A percentile compares a stretch with the other conserved stretches of the same genome.
Evolutionary conservation across 176 grass and related monocot species (phyloP).

Genomic region (Oropetium thomaeum): DNA sequence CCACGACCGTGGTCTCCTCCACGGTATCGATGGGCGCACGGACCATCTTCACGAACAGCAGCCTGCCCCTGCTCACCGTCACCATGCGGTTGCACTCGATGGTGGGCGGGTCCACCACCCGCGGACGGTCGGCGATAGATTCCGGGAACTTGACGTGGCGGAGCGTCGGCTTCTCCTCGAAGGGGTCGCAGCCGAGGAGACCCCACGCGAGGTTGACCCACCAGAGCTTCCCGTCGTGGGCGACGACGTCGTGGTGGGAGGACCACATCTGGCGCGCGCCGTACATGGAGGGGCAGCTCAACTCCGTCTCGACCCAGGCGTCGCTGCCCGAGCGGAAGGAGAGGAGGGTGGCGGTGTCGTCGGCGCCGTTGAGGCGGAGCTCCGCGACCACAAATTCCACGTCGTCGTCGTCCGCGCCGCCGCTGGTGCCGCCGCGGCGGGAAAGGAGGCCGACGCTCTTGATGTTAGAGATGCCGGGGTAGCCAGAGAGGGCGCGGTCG

Average conservation of each 20-base stretch:
- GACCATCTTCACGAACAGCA: not conserved
- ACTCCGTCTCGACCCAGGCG: slow-evolving; percentile 6
- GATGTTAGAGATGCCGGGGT: not conserved
- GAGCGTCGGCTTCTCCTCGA: not conserved
- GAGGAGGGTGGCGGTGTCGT: not conserved
- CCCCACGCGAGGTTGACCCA: slow-evolving; percentile 34
- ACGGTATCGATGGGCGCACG: not conserved
- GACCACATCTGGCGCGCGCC: not conserved
- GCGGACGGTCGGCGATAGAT: not conserved
- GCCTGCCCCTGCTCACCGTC: slow-evolving; percentile 4
- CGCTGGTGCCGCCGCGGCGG: not conserved
- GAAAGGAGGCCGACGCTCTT: not conserved
- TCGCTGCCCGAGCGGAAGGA: not conserved
- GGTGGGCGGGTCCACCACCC: too few relatives aligned
- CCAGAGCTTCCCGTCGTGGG: slow-evolving; percentile 17
- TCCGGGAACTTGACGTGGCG: not conserved
- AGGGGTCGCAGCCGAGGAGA: slow-evolving; percentile 6
- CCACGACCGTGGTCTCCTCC: not conserved
- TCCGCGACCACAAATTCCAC: slow-evolving; percentile 1
- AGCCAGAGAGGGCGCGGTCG: not conserved
- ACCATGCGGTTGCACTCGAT: not conserved
- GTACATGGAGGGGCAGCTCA: not conserved
- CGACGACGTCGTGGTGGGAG: slow-evolving; percentile 15
- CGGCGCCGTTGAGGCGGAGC: not conserved
- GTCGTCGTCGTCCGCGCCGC: not conserved